Evolutionary conservation across 306 rosid species (phyloP), one percentile per base, ranked within the genome.

Genomic region (Quercus mongolica): DNA sequence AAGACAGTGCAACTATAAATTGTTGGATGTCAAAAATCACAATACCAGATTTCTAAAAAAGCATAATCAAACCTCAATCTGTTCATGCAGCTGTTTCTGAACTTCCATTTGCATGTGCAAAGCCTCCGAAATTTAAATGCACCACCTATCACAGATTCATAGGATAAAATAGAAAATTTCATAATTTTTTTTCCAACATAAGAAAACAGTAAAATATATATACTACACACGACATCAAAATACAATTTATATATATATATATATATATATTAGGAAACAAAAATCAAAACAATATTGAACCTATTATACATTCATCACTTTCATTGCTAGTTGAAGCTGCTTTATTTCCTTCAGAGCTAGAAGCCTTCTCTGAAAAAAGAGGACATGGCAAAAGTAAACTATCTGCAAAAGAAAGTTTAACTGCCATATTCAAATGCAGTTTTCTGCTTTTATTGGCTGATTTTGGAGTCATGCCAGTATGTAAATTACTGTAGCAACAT

Each of bases 21-120:
- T 21, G 21, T 21, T 21, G 21, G 21, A 21, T 21, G 21, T 21
- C 21, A 21, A 21, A 21, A 21, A 21, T 21, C 21, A 21, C 21
- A 21, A 21, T 21, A 21, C 8, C 1, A 41, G 69, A 28, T 63
- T 63, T 15, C 41, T 63, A 76, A 51, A 6, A 41, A 6, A 51
- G 12, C 10, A 23, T 13, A 46, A 54, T 28, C 61, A 49, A 73
- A 81, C 87, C 88, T 81, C 88, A 71, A 85, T 85, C 78, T 85
- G 85, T 51, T 85, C 88, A 49, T 85, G 88, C 25, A 30, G 71
- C 73, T 85, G 88, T 73, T 85, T 85, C 78, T 81, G 85, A 74
- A 81, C 83, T 75, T 75, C 88, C 81, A 85, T 81, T 81, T 85
- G 88, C 88, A 85, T 81, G 9, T 83, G 83, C 69, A 85, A 81